Percentiles rank a stretch among this genome's conserved stretches.
Conservation (phyloP, 2,329 filamentous ascomycete species). For the Paraphoma sp. region DNA sequence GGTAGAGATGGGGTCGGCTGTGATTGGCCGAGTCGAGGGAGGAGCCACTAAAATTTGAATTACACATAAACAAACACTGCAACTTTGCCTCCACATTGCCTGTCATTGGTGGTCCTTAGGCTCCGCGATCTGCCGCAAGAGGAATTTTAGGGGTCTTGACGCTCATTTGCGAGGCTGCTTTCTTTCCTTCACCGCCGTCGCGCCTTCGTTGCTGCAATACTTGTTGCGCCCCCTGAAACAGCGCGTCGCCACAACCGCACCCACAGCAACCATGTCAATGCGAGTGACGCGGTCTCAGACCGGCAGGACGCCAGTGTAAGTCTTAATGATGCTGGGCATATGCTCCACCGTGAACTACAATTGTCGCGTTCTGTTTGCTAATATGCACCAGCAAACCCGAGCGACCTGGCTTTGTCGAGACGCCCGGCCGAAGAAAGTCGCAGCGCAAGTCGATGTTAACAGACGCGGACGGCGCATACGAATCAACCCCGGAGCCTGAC, state of each 20-base stretch:
- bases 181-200: not conserved
- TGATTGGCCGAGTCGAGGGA: slow-evolving; percentile 4
- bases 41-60: slow-evolving; percentile 9
- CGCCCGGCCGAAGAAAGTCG: slow-evolving; percentile 53
- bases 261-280: slow-evolving; percentile 40
- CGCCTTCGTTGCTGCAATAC: not conserved
- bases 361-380: slow-evolving; percentile 16
- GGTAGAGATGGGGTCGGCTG: not conserved
- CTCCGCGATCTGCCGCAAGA: not conserved
- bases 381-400: slow-evolving; percentile 46
- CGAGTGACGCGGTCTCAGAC: slow-evolving; percentile 56
- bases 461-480: slow-evolving; percentile 30
- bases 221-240: slow-evolving; percentile 15
- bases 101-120: slow-evolving; percentile 13
- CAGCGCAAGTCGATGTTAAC: slow-evolving; percentile 50
- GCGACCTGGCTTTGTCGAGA: slow-evolving; percentile 57
- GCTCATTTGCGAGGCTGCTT: not conserved
- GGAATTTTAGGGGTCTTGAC: slow-evolving; percentile 1
- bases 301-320: slow-evolving; percentile 57
- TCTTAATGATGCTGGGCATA: slow-evolving; percentile 1
- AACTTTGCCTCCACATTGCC: slow-evolving; percentile 1
- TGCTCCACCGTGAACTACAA: not conserved
- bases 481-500: slow-evolving; percentile 46
- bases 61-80: slow-evolving; percentile 31
- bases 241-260: slow-evolving; percentile 18